Evolutionary conservation across 164 flowering plant species (phyloP), one percentile per base, ranked within the genome.

Genomic region (Liriodendron chinense): DNA sequence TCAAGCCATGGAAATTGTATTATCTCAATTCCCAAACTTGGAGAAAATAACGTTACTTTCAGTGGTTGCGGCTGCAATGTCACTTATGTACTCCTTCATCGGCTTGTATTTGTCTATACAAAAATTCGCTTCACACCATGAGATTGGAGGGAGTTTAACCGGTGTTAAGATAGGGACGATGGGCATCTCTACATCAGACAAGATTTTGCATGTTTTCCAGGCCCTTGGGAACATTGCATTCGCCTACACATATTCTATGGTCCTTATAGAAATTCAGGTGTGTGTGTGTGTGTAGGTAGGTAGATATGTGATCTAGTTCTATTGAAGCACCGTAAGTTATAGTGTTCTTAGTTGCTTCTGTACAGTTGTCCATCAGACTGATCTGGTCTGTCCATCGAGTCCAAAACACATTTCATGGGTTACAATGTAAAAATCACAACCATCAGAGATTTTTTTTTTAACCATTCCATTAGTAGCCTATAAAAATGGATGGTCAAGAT

Each of bases 181-280:
- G 26, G 83, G 74, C 16, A 13, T 76, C 8, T 20, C 83, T 61
- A 16, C 77, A n/a, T 25, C 82, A 1, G 56, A 77, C n/a, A 84
- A 75, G 62, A 50, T 77, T 47, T 84, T 84, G 84, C 70, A 75
- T 69, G 72, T 66, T 1, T 82, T 82, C 53, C 86, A 82, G 75
- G 84, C 85, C 70, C 78, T 86, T 0, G 86, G 86, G 34, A 86
- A 86, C 67, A 81, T 86, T 70, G 88, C 85, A 14, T 84, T 86
- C 65, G 86, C 88, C 63, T 86, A 77, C 61, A 79, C 79, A n/a
- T 86, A 76, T 47, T 75, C 84, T 14, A 61, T 68, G 66, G 64
- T 86, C 7, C 71, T 84, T 43, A 65, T 86, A 1, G 88, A 86
- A 81, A 84, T 86, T 26, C 86, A 86, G 85, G 88, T 84, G 71